These are phyloP conservation scores for Fraxinus anomala DNA, from an alignment of 257 asterid genomes.

Conservation along the genomic window DNA sequence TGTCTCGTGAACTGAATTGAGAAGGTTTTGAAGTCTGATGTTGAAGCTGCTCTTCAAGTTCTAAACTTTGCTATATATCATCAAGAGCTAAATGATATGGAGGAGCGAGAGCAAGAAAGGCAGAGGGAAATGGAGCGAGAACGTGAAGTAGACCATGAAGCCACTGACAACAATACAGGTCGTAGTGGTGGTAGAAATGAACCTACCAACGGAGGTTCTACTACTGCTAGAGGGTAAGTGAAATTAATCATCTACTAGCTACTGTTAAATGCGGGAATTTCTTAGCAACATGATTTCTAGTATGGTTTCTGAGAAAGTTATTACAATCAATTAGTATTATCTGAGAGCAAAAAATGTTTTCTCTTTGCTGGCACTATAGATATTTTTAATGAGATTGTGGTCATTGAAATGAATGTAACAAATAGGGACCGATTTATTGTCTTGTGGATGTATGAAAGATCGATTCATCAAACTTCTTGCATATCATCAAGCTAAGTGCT, in stretches of 20 bases:
- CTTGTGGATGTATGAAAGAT: not conserved
- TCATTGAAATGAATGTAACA: not conserved
- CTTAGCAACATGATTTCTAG: not conserved
- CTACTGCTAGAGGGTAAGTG: constrained; percentile 50
- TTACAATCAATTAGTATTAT: not conserved
- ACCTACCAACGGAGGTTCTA: constrained; percentile 38
- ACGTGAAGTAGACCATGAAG: constrained; percentile 46
- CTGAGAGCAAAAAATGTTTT: not conserved
- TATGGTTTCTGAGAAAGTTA: not conserved
- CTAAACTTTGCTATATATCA: constrained; percentile 95
- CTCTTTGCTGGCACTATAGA: not conserved
- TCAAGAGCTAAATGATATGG: constrained; percentile 97
- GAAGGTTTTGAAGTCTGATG: constrained; percentile 82
- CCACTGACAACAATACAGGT: constrained; percentile 39
- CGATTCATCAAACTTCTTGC: not conserved
- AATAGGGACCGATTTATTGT: not conserved
- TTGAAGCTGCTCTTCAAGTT: constrained; percentile 89
- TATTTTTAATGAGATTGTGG: not conserved
- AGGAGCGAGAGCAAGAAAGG: constrained; percentile 79
- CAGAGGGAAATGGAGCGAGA: constrained; percentile 57
- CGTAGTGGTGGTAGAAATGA: constrained; percentile 31
- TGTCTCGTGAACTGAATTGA: constrained; percentile 11
- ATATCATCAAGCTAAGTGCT: not conserved
- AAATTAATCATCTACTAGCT: not conserved
- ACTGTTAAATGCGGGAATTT: not conserved